Conservation (phyloP, 2,329 filamentous ascomycete genomes). For the Calonectria hawksworthii region DNA sequence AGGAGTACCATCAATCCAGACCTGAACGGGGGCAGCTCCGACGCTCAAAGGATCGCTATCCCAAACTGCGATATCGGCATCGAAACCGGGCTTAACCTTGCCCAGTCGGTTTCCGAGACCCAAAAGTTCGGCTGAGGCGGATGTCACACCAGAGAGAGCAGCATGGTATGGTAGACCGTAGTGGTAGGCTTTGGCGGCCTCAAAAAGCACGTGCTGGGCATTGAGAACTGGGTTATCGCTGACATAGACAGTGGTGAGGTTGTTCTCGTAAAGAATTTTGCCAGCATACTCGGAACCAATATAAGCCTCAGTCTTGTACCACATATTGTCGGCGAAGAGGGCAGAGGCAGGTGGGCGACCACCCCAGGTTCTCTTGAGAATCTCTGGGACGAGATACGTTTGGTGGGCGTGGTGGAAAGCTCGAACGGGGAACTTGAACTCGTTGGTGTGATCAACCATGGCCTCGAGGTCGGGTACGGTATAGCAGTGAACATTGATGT, state of each 20-base stretch:
- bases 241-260: conserved; percentile 77
- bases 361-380: conserved; percentile 70
- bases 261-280: conserved; percentile 75
- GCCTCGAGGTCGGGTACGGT: conserved; percentile 78
- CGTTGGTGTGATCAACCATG: conserved; percentile 78
- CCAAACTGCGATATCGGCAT: conserved; percentile 74
- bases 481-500: conserved; percentile 81
- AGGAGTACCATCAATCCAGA: conserved; percentile 73
- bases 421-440: conserved; percentile 76
- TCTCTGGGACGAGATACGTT: conserved; percentile 76
- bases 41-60: conserved; percentile 73
- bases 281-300: conserved; percentile 75
- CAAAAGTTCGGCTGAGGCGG: conserved; percentile 69
- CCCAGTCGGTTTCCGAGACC: conserved; percentile 71
- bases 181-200: conserved; percentile 71
- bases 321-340: conserved; percentile 81
- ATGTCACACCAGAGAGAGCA: conserved; percentile 70
- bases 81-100: conserved; percentile 72
- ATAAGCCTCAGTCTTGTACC: conserved; percentile 78
- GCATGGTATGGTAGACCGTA: conserved; percentile 74
- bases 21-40: conserved; percentile 71
- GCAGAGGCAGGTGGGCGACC: conserved; percentile 68
- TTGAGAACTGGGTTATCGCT: conserved; percentile 79
- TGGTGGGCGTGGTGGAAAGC: conserved; percentile 81
- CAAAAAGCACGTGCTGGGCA: conserved; percentile 78